Evolutionary conservation across 495 filamentous ascomycete species (phyloP), one percentile per base, ranked within the genome.

Genomic region (Penicillium manginii): DNA sequence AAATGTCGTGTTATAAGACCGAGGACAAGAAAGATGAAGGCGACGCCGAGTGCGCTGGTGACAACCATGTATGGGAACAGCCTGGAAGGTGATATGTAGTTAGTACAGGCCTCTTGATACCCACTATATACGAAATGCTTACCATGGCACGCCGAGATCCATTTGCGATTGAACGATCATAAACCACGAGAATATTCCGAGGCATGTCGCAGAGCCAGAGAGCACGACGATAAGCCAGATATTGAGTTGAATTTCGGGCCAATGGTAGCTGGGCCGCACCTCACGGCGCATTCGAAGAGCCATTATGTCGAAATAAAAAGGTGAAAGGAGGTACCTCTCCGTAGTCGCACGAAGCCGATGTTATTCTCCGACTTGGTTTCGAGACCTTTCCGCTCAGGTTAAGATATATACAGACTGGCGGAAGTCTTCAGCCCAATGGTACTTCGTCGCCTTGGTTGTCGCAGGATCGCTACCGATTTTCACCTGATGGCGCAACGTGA

Each of bases 21-120:
- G 53, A 93, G 75, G 53, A 94, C 78, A 12, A 88, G 61, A 64
- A 86, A 71, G 52, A 96, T 84, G 80, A 92, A 94, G 71, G 87
- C 70, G 54, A 97, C 79, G 43, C 83, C 82, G 33, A 97, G 81
- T 22, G 84, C 74, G 60, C 82, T 80, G 54, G 85, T 82, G 31
- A 87, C 86, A 37, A 97, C 88, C 83, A 89, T 91, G 84, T 90
- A 99, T 43, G 96, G 89, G 73, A 97, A 92, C 70, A 97, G 89
- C 94, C 94, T 96, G 67, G 37, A 29, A 21, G 49, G 15, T 56
- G 47, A 49, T 37, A 14, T 11, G 3, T 58, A 50, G 45, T 66
- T 47, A 61, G 59, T 60, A 37, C 31, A 53, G 14, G 39, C n/a
- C 17, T 62, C 40, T 51, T 18, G 42, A 29, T 17, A 22, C 35